phyloP scores from a whole-genome alignment of 192 early-diverging fungal genomes.

The Umbelopsis sp. region DNA sequence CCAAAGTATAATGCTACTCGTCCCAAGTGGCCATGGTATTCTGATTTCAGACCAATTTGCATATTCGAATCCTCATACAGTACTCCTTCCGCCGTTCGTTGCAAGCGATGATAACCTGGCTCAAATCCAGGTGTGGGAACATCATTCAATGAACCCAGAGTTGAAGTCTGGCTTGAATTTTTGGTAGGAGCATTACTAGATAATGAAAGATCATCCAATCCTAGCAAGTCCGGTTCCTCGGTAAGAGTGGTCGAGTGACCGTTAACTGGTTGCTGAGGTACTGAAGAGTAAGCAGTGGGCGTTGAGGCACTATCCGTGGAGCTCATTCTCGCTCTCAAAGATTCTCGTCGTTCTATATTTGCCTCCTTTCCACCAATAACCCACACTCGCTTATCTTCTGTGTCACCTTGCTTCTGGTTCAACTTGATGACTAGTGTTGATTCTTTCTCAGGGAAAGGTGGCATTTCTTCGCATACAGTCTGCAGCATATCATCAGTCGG shows the following conservation, averaged over 20 bases:
- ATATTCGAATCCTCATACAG: slow-evolving; percentile 88
- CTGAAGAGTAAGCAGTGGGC: slow-evolving; percentile 6
- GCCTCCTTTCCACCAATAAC: slow-evolving; percentile 87
- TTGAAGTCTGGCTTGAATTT: background rate
- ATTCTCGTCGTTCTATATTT: slow-evolving; percentile 62
- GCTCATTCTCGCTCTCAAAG: slow-evolving; percentile 37
- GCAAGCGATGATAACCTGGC: slow-evolving; percentile 60
- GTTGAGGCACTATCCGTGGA: slow-evolving; percentile 12
- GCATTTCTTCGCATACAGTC: slow-evolving; percentile 98
- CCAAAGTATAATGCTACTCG: slow-evolving; percentile 90
- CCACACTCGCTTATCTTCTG: slow-evolving; percentile 97
- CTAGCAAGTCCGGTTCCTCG: slow-evolving; percentile 36
- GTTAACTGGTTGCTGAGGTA: background rate
- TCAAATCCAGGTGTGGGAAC: slow-evolving; percentile 51
- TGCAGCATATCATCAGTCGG: slow-evolving; percentile 89
- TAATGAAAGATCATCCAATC: slow-evolving; percentile 38
- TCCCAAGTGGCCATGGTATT: slow-evolving; percentile 90
- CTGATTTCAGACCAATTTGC: slow-evolving; percentile 91
- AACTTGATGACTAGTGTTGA: slow-evolving; percentile 84
- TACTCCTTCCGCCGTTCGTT: slow-evolving; percentile 82
- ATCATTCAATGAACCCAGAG: slow-evolving; percentile 16
- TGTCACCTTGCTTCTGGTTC: slow-evolving; percentile 85
- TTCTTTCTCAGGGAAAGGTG: slow-evolving; percentile 93
- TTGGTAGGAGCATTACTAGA: background rate
- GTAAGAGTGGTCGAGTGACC: background rate